Base-by-base conservation (phyloP, 2,329 filamentous ascomycete species). In the Meredithiella fracta region DNA sequence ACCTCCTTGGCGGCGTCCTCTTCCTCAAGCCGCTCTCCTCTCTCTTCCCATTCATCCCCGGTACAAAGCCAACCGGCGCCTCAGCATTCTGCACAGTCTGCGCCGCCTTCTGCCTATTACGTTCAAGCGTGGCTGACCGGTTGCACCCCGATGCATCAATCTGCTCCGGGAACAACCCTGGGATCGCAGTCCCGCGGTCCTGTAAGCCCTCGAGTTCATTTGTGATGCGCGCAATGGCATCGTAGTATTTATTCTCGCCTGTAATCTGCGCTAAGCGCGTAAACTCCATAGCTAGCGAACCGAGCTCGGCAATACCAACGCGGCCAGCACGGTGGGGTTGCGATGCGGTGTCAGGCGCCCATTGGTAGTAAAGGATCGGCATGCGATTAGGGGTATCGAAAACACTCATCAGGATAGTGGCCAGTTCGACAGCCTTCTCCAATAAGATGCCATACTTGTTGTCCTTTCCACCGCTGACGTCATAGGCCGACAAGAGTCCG, bases 321-420 rank as follows among this genome's bases (percentile, higher is more conserved):
- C 65, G 68, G 58, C 72, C 70, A 1, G 85, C 85, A 23, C 77
- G 74, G 62, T 81, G 83, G 5, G 81, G 78, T 61, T 82, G 76
- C 2, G 76, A 78, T 8, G 78, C 76, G 62, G 73, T 79, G 15
- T 75, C 69, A 61, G 83, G 85, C 62, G 79, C 77, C 86, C 85
- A 95, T 60, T 76, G 72, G 68, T 91, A 94, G 67, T 83, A 89
- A 3, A 88, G 76, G 4, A 87, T 70, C 2, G 91, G 90, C 86
- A 97, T 94, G 62, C 88, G 81, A 67, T 97, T 96, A 0, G 90
- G 90, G 0, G 91, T 96, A 67, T 94, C 88, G 63, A 94, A 94
- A 3, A 85, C 78, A 54, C 83, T 81, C 71, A 90, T 88, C 31
- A 94, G 71, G 59, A 94, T 76, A 63, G 91, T 85, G 40, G 80